Evolutionary conservation across 108 stramenopile species (phyloP).

Genomic region (Tribonema minus): DNA sequence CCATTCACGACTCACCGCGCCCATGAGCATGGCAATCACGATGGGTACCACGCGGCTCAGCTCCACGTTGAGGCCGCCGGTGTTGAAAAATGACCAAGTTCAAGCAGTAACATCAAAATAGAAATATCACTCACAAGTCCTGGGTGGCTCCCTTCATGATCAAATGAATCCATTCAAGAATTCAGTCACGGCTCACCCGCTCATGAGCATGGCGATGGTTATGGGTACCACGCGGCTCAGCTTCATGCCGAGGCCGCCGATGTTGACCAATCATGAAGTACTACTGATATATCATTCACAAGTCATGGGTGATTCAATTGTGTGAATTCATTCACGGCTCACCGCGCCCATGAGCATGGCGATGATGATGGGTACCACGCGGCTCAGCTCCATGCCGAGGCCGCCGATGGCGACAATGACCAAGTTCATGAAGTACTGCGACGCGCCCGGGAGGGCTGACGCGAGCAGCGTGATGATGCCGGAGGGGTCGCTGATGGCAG

Average conservation of each 20-base stretch:
- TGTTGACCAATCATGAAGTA: no score
- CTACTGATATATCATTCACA: no score
- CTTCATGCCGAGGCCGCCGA: conserved; percentile 45
- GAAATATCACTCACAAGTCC: no score
- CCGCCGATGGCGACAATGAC: conserved; percentile 31
- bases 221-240: conserved; percentile 40
- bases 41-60: conserved; percentile 40
- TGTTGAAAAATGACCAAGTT: no score
- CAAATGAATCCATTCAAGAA: no score
- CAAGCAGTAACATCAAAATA: no score
- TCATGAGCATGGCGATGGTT: conserved; percentile 21
- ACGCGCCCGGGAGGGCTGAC: no score
- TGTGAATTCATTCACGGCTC: neutral
- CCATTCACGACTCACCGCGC: conserved; percentile 17
- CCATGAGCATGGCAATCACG: conserved; percentile 23
- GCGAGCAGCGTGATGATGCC: conserved; percentile 45
- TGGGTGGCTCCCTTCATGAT: no score
- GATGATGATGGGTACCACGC: conserved; percentile 37
- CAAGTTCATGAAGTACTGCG: conserved; percentile 51
- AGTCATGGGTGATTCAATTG: no score
- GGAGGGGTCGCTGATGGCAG: conserved; percentile 24
- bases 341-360: conserved; percentile 21
- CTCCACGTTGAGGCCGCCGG: conserved; percentile 43
- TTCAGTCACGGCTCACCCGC: neutral
- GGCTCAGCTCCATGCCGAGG: conserved; percentile 47